phyloP scores from a whole-genome alignment of 495 filamentous ascomycete genomes.

The Jackrogersella multiformis region DNA sequence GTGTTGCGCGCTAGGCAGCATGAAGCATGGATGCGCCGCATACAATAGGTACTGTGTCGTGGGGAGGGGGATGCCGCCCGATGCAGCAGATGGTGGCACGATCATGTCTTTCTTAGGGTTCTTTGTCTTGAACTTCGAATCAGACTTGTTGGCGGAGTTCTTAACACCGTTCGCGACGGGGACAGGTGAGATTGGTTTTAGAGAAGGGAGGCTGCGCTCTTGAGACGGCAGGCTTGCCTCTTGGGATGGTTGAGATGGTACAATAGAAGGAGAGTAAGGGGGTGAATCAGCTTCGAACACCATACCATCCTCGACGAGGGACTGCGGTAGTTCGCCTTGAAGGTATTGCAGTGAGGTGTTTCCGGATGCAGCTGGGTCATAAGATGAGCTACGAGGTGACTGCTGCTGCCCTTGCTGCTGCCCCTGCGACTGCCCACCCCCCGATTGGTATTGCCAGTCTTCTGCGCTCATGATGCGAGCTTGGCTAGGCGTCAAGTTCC shows the following conservation, averaged over 20 bases:
- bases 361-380: neutral
- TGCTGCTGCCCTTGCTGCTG: neutral
- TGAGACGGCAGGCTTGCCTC: too few species aligned
- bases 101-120: slow-evolving; percentile 34
- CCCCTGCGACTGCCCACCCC: neutral
- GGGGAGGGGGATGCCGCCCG: slow-evolving; percentile 61
- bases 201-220: too few species aligned
- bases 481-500: neutral
- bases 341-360: neutral
- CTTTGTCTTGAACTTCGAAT: neutral
- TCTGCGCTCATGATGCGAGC: slow-evolving; percentile 2
- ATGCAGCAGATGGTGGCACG: slow-evolving; percentile 49
- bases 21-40: slow-evolving; percentile 35
- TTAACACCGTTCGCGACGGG: too few species aligned
- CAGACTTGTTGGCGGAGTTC: too few species aligned
- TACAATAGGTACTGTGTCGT: slow-evolving; percentile 51
- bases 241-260: neutral
- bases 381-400: neutral
- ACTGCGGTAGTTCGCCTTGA: neutral
- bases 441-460: too few species aligned
- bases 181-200: too few species aligned
- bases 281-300: slow-evolving; percentile 1
- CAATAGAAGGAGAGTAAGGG: neutral
- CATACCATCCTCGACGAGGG: neutral
- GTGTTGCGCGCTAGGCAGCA: slow-evolving; percentile 46